Conservation (phyloP, 176 grass and related monocot species). For the Ananas comosus region DNA sequence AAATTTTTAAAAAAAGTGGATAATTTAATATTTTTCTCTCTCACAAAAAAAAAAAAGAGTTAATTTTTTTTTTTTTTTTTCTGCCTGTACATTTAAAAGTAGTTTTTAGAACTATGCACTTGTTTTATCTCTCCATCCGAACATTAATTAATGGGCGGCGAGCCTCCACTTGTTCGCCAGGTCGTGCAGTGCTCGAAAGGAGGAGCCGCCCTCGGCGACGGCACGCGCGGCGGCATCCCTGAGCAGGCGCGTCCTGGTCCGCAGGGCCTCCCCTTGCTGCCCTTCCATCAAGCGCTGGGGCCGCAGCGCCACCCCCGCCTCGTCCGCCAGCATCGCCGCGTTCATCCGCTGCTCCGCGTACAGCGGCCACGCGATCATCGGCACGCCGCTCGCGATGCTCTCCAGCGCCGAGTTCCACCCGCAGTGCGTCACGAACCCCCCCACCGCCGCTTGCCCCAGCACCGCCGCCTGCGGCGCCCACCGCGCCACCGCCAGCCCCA, state of each 20-base stretch:
- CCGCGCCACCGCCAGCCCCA: neutral
- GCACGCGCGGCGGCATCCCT: neutral
- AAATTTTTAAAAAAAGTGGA: too few species aligned
- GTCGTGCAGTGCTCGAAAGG: neutral
- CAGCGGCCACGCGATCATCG: constrained; percentile 14
- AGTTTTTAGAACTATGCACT: too few species aligned
- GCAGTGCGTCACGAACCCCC: constrained; percentile 3
- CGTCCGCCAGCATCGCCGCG: neutral
- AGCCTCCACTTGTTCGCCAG: neutral
- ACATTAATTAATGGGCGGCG: too few species aligned
- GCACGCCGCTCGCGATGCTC: constrained; percentile 6
- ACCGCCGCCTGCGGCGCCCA: constrained; percentile 4
- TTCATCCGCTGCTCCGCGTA: constrained; percentile 9
- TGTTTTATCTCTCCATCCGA: too few species aligned
- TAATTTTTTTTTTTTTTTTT: too few species aligned
- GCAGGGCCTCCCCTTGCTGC: neutral
- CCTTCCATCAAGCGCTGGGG: constrained; percentile 3
- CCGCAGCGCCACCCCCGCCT: neutral
- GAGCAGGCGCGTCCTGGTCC: neutral
- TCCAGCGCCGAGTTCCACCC: constrained; percentile 13
- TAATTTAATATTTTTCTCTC: too few species aligned
- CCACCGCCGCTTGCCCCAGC: neutral
- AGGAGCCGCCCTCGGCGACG: neutral
- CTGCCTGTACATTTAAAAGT: too few species aligned
- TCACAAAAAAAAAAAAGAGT: too few species aligned